Conservation (phyloP, 2,329 filamentous ascomycete genomes). For the Paracorniculantispora psalliotae region DNA sequence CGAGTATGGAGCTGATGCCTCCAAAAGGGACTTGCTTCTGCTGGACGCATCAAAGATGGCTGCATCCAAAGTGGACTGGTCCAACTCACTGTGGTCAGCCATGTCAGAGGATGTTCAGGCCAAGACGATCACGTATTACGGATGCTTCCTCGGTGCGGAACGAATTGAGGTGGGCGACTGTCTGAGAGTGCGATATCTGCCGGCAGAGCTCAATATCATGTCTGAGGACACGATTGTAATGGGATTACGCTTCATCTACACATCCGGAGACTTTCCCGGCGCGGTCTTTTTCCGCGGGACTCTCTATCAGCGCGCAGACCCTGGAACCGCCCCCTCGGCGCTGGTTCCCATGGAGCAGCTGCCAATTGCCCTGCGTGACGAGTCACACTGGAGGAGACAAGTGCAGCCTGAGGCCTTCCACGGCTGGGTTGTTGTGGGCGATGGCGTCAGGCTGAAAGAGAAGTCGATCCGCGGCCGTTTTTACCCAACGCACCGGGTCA, state of each 20-base stretch:
- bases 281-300: conserved; percentile 37
- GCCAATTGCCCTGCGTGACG: conserved; percentile 37
- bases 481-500: conserved; percentile 51
- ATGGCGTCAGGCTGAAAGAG: conserved; percentile 45
- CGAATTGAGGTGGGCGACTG: conserved; percentile 44
- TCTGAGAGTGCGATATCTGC: conserved; percentile 41
- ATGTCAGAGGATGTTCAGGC: conserved; percentile 26
- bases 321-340: conserved; percentile 22
- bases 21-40: conserved; percentile 36
- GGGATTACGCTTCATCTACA: conserved; percentile 37
- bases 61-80: conserved; percentile 43
- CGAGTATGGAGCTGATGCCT: conserved; percentile 27
- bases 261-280: conserved; percentile 30
- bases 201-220: conserved; percentile 30
- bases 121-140: conserved; percentile 36
- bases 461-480: conserved; percentile 49
- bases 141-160: conserved; percentile 48
- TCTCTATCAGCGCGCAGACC: conserved; percentile 32
- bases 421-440: conserved; percentile 37
- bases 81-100: conserved; percentile 44
- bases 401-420: conserved; percentile 29
- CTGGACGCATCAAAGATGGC: conserved; percentile 50
- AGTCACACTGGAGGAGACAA: conserved; percentile 35
- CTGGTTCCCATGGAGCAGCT: conserved; percentile 33
- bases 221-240: conserved; percentile 28